Base-by-base conservation (phyloP, 2,329 filamentous ascomycete species). In the Colletotrichum graminicola region DNA sequence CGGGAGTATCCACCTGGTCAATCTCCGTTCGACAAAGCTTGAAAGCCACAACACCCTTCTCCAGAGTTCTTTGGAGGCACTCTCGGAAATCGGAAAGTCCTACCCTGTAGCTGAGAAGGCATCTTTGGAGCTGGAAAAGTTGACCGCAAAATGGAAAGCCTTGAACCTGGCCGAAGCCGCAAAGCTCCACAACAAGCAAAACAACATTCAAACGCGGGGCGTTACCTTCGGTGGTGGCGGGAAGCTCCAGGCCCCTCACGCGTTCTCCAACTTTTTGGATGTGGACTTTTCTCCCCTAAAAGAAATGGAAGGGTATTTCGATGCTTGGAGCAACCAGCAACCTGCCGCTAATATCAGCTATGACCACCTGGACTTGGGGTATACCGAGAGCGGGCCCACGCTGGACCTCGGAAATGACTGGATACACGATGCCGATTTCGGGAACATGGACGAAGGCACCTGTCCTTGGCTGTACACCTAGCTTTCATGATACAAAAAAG, bases 1-100 rank as follows among this genome's bases (percentile, higher is more conserved):
- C 3, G 65, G 69, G 1, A 72, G 64, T 7, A 60, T 69, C 11
- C 65, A 72, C 21, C 65, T 72, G 12, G 36, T 51, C 0, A 47
- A 43, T 5, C 23, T 59, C 5, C 65, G 26, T 16, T 11, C 26
- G 18, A 45, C 39, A 1, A 43, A 39, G 8, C 18, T 26, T 7
- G 49, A 29, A 8, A 41, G 23, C 6, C 64, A 71, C 26, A 36
- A 52, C 2, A 16, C 3, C 11, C 64, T 59, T 18, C 64, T 71
- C 1, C 68, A 59, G n/a, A 32, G 51, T 43, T 67, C 56, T 5
- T 14, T 39, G n/a, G 68, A 63, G 16, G 34, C 57, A 1, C 29
- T 71, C 2, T 52, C 51, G 6, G 64, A 62, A 10, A 29, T 47
- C 6, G 59, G 52, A 8, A 59, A 62, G 2, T 71, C 68, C 3